Conservation (phyloP, 1,139 yeast species). For the Candida pseudoviswanathii region DNA sequence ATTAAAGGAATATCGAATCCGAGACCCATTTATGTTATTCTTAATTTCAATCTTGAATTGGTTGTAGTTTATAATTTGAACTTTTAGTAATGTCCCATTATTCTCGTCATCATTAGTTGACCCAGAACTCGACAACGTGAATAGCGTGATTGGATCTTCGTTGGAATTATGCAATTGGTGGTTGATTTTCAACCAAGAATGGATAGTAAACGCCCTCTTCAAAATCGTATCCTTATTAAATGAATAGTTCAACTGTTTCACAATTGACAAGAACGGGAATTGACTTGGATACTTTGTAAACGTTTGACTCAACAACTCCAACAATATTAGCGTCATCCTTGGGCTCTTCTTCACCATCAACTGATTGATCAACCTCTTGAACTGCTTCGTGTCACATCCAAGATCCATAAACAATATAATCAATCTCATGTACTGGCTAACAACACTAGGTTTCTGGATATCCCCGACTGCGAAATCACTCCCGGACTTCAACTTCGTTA, state of each 20-base stretch:
- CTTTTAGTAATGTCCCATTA: slow-evolving; percentile 19
- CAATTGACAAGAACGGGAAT: slow-evolving; percentile 35
- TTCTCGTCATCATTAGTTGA: slow-evolving; percentile 18
- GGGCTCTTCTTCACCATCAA: slow-evolving; percentile 17
- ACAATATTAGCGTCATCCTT: slow-evolving; percentile 18
- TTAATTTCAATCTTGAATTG: slow-evolving; percentile 37
- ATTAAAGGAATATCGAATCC: slow-evolving; percentile 38
- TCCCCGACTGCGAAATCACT: slow-evolving; percentile 1
- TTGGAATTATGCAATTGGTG: slow-evolving; percentile 14
- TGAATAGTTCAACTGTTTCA: slow-evolving; percentile 28
- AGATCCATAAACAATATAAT: slow-evolving; percentile 33
- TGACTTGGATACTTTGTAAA: slow-evolving; percentile 28
- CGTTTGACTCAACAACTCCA: slow-evolving; percentile 29
- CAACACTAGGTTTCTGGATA: slow-evolving; percentile 15
- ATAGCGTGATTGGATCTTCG: slow-evolving; percentile 26
- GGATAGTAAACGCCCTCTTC: slow-evolving; percentile 29
- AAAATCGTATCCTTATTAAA: slow-evolving; percentile 19
- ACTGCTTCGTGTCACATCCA: slow-evolving; percentile 33
- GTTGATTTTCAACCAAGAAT: slow-evolving; percentile 40
- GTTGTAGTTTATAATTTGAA: slow-evolving; percentile 31
- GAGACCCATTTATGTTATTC: slow-evolving; percentile 27
- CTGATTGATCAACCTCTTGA: slow-evolving; percentile 24
- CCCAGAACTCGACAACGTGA: slow-evolving; percentile 33
- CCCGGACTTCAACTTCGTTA: not conserved
- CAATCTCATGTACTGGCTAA: slow-evolving; percentile 27